Conservation (phyloP, 2,329 filamentous ascomycete genomes). For the Exophiala spinifera region DNA sequence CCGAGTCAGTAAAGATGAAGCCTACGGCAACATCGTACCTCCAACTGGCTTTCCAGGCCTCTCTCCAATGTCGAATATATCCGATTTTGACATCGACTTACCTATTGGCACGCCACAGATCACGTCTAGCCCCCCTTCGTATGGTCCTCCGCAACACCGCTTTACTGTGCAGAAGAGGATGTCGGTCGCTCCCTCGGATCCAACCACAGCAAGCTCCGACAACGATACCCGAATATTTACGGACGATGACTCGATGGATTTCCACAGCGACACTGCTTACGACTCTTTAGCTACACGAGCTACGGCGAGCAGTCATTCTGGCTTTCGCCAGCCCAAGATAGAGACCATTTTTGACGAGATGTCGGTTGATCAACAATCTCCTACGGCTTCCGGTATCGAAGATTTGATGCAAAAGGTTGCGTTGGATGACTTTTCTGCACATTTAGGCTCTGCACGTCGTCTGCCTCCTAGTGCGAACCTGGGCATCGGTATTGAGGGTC, state of each 20-base stretch:
- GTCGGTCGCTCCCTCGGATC: constrained; percentile 58
- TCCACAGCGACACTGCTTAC: constrained; percentile 60
- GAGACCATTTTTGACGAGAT: constrained; percentile 62
- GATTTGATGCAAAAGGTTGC: constrained; percentile 25
- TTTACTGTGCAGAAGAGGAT: constrained; percentile 44
- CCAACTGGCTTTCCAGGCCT: constrained; percentile 26
- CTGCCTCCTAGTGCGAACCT: background rate
- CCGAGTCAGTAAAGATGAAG: constrained; percentile 25
- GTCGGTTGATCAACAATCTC: constrained; percentile 10
- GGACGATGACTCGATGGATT: constrained; percentile 61
- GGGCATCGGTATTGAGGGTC: constrained; percentile 21
- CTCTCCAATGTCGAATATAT: constrained; percentile 31
- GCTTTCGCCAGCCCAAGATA: constrained; percentile 55
- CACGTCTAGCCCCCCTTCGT: constrained; percentile 25
- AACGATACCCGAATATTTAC: constrained; percentile 56
- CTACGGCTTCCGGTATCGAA: constrained; percentile 11
- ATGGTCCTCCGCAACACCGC: constrained; percentile 17
- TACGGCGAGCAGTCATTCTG: constrained; percentile 53
- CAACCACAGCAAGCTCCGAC: constrained; percentile 58
- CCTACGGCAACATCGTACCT: constrained; percentile 25
- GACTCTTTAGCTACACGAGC: constrained; percentile 61
- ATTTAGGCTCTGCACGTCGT: too few species aligned
- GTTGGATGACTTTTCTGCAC: constrained; percentile 10
- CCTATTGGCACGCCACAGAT: constrained; percentile 27
- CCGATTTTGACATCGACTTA: constrained; percentile 32